These are phyloP conservation scores for Kuraishia capsulata DNA, from an alignment of 805 yeast species.

Conservation along the genomic window DNA sequence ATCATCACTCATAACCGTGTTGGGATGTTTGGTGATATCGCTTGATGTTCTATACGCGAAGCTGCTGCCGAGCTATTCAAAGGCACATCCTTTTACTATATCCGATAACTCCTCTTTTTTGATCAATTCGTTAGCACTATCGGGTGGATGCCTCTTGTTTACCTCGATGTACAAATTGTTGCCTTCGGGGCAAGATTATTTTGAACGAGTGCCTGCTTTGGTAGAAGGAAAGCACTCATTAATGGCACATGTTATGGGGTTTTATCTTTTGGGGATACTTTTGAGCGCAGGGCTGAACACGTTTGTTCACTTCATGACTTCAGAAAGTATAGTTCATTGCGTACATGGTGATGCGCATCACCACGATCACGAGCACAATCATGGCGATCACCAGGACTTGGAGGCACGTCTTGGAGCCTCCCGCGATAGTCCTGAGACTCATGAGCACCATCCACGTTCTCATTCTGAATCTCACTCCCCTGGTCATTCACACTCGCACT, in stretches of 20 bases:
- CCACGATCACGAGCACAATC: slow-evolving; percentile 10
- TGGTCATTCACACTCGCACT: slow-evolving; percentile 10
- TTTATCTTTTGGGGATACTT: slow-evolving; percentile 41
- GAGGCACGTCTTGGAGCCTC: too few species aligned
- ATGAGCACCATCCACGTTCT: slow-evolving; percentile 3
- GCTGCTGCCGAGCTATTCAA: slow-evolving; percentile 31
- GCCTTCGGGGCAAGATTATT: slow-evolving; percentile 54
- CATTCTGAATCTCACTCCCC: slow-evolving; percentile 1
- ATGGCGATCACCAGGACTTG: too few species aligned
- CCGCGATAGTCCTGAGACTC: slow-evolving; percentile 4
- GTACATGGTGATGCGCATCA: slow-evolving; percentile 41
- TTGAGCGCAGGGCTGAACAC: slow-evolving; percentile 54
- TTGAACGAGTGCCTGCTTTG: slow-evolving; percentile 22
- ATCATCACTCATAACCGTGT: slow-evolving; percentile 60
- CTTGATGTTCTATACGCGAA: slow-evolving; percentile 43
- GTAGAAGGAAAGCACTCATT: slow-evolving; percentile 17
- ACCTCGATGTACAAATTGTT: slow-evolving; percentile 70
- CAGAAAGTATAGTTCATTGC: slow-evolving; percentile 82
- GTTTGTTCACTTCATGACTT: slow-evolving; percentile 63
- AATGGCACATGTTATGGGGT: slow-evolving; percentile 33
- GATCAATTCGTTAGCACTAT: slow-evolving; percentile 64
- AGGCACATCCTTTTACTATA: slow-evolving; percentile 37
- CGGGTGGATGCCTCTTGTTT: slow-evolving; percentile 75
- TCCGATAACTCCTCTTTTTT: slow-evolving; percentile 55
- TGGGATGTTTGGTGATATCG: slow-evolving; percentile 63